Evolutionary conservation across 306 rosid species (phyloP), one percentile per base, ranked within the genome.

Genomic region (Arachis hypogaea): DNA sequence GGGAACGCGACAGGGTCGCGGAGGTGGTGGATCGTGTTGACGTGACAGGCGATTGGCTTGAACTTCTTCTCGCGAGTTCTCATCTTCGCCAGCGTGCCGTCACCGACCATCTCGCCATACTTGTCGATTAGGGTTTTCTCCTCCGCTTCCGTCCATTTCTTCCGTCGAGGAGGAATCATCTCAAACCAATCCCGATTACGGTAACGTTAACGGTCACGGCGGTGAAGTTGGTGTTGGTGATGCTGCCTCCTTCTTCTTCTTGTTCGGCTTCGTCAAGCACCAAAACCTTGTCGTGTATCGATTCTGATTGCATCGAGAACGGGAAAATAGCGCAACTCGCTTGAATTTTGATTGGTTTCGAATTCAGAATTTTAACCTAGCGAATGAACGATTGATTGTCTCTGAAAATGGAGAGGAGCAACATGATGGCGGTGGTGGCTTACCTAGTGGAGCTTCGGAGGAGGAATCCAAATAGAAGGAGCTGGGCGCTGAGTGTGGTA

Each of bases 141-240:
- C 76, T 94, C 97, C 10, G 90, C 91, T 79, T 94, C 98, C 10
- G 93, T 94, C 98, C 98, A 94, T 81, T 94, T 94, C 91, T 94
- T 94, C 81, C 98, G 84, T 77, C 97, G 83, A 1, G 93, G 91
- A 62, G 91, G 88, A 64, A 90, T 81, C 92, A 94, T 88, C 66
- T 52, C 82, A 47, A 50, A 42, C 61, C 69, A 67, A 73, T 75
- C 70, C 71, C 66, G 36, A 58, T 12, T 7, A 71, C 52, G 66
- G 9, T 12, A 11, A 71, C 52, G 66, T 7, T 40, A 4, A 59
- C 7, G 14, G 44, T 5, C 4, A 5, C 28, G 46, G 9, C 14
- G 5, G 38, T 8, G 65, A 44, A 3, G 45, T n/a, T 11, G 9
- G 45, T 7, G 29, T 7, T 52, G 58, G 58, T 2, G 58, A 4